These are phyloP conservation scores for Heritiera littoralis DNA, from an alignment of 345 rosid species.

Conservation along the genomic window DNA sequence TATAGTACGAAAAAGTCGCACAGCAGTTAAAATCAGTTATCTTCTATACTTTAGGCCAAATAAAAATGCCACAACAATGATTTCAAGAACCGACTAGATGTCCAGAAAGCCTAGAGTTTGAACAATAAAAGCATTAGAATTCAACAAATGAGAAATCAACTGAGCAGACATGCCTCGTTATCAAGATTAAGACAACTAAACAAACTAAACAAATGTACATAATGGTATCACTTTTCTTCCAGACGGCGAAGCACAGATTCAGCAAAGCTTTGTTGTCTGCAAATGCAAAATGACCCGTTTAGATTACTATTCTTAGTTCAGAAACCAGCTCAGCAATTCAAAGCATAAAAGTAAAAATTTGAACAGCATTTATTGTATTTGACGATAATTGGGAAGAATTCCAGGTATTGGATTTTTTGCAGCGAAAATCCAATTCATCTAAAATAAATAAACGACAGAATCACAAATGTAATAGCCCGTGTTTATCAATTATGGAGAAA, in stretches of 20 bases:
- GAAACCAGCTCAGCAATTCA: slow-evolving; percentile 15
- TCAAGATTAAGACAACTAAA: slow-evolving; percentile 17
- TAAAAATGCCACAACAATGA: background rate
- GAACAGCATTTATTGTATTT: background rate
- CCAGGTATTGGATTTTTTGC: background rate
- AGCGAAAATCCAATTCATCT: background rate
- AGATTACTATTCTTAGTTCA: background rate
- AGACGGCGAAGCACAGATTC: slow-evolving; percentile 74
- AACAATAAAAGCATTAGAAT: background rate
- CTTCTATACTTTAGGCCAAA: background rate
- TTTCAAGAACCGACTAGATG: background rate
- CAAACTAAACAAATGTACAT: slow-evolving; percentile 1
- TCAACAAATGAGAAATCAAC: background rate
- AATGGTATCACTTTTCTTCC: slow-evolving; percentile 60
- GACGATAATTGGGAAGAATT: background rate
- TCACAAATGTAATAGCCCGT: background rate
- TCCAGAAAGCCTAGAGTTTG: background rate
- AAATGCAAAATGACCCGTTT: slow-evolving; percentile 18
- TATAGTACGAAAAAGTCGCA: no score
- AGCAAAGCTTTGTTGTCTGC: slow-evolving; percentile 93
- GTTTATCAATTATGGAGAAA: background rate
- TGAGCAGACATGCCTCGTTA: background rate
- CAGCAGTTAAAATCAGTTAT: no score
- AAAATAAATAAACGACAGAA: background rate
- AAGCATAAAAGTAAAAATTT: background rate